phyloP scores from a whole-genome alignment of 257 asterid species.

The Buddleja alternifolia region DNA sequence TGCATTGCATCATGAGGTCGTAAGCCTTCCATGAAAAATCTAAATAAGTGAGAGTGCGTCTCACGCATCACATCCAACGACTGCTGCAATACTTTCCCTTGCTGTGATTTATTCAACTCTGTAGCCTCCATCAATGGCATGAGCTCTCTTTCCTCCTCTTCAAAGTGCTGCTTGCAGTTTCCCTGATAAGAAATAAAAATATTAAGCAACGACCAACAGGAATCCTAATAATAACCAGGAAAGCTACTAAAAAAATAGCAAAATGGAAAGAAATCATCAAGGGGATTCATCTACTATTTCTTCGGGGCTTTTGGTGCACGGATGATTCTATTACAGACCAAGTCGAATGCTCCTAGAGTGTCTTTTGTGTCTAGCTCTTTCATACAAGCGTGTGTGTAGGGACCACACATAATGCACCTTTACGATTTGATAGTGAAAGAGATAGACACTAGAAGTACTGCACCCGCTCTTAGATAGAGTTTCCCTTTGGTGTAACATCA shows the following conservation, averaged over 20 bases:
- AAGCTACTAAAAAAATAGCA: too few relatives aligned
- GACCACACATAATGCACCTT: too few relatives aligned
- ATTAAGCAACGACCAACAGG: too few relatives aligned
- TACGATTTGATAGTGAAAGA: too few relatives aligned
- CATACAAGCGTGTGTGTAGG: too few relatives aligned
- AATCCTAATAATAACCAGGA: too few relatives aligned
- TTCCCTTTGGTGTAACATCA: too few relatives aligned
- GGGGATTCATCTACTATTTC: not conserved
- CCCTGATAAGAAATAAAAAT: constrained; percentile 44
- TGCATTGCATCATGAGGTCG: constrained; percentile 89
- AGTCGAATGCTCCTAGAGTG: not conserved
- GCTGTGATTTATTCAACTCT: constrained; percentile 71
- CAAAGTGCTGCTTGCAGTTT: constrained; percentile 76
- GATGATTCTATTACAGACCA: too few relatives aligned
- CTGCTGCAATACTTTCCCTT: constrained; percentile 69
- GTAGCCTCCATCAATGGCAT: constrained; percentile 92
- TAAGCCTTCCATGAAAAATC: constrained; percentile 88
- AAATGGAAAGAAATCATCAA: not conserved
- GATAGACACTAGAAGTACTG: too few relatives aligned
- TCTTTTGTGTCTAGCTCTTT: too few relatives aligned
- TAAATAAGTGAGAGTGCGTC: constrained; percentile 78
- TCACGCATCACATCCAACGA: constrained; percentile 83
- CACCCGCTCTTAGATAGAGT: too few relatives aligned
- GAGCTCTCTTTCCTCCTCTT: constrained; percentile 84
- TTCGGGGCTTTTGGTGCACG: too few relatives aligned